These are phyloP conservation scores for Xylaria arbuscula DNA, from an alignment of 2,329 filamentous ascomycete genomes.

Conservation along the genomic window DNA sequence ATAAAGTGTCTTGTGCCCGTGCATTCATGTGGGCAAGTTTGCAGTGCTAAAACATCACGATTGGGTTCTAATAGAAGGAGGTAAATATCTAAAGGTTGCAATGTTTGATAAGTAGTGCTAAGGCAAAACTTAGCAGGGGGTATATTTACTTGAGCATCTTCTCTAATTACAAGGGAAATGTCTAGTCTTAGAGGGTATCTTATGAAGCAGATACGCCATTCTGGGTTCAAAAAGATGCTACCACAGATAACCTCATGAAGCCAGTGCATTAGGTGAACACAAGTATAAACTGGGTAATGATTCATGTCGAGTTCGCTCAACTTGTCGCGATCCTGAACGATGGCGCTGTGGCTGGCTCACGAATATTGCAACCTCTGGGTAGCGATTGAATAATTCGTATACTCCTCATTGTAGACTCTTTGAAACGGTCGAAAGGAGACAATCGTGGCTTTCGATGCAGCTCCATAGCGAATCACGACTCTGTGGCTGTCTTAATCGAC, in stretches of 20 bases:
- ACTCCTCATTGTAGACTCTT: too few species aligned
- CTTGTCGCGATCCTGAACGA: too few species aligned
- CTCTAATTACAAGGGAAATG: slow-evolving; percentile 11
- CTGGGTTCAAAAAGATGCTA: background rate
- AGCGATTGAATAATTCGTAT: background rate
- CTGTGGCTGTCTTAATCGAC: too few species aligned
- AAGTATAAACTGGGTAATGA: background rate
- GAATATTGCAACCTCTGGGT: background rate
- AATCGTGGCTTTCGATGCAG: background rate
- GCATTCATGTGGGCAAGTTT: background rate
- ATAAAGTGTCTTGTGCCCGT: too few species aligned
- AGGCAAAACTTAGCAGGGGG: background rate
- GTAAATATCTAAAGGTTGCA: background rate
- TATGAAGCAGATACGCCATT: background rate
- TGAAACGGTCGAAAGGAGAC: background rate
- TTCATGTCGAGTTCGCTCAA: background rate
- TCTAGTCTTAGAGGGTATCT: background rate
- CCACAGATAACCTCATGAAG: background rate
- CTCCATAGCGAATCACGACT: background rate
- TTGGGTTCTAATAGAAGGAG: too few species aligned
- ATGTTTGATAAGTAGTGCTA: background rate
- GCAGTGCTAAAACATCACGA: too few species aligned
- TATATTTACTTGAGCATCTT: slow-evolving; percentile 3
- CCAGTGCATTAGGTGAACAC: background rate
- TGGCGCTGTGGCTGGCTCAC: background rate